Evolutionary conservation across 352 stramenopile genomes (phyloP).

Genomic region (Pythium graminicola): DNA sequence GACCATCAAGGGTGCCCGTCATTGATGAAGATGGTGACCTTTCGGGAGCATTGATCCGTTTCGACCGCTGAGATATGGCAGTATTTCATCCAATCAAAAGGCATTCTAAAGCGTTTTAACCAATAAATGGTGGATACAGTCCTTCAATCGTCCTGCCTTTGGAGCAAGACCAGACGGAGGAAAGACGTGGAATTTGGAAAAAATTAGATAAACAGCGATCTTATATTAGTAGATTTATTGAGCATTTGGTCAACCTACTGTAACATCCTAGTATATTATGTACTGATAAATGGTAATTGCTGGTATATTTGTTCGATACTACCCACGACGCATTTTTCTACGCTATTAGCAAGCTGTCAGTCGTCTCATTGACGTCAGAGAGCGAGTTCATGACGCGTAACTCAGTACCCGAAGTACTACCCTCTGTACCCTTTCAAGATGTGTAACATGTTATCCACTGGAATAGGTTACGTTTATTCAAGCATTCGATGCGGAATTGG

Average conservation of each 20-base stretch:
- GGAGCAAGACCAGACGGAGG: too few species aligned
- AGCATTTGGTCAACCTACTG: neutral
- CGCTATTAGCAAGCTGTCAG: too few species aligned
- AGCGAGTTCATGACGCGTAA: too few species aligned
- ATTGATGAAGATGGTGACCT: conserved; percentile 1
- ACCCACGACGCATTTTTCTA: too few species aligned
- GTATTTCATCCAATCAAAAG: conserved; percentile 1
- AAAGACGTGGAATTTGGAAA: neutral
- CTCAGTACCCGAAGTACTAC: too few species aligned
- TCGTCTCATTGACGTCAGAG: too few species aligned
- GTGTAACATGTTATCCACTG: neutral
- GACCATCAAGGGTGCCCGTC: neutral
- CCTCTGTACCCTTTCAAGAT: too few species aligned
- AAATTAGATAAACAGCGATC: neutral
- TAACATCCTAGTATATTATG: too few species aligned
- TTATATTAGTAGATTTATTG: neutral
- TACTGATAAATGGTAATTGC: too few species aligned
- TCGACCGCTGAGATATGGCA: conserved; percentile 2
- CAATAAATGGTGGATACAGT: too few species aligned
- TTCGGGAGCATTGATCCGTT: conserved; percentile 1
- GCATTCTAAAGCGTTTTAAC: neutral
- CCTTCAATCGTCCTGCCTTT: too few species aligned
- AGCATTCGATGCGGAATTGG: neutral
- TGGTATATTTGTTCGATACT: too few species aligned
- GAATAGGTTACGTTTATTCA: neutral